phyloP scores from a whole-genome alignment of 257 asterid species.

The Oldenlandia corymbosa region DNA sequence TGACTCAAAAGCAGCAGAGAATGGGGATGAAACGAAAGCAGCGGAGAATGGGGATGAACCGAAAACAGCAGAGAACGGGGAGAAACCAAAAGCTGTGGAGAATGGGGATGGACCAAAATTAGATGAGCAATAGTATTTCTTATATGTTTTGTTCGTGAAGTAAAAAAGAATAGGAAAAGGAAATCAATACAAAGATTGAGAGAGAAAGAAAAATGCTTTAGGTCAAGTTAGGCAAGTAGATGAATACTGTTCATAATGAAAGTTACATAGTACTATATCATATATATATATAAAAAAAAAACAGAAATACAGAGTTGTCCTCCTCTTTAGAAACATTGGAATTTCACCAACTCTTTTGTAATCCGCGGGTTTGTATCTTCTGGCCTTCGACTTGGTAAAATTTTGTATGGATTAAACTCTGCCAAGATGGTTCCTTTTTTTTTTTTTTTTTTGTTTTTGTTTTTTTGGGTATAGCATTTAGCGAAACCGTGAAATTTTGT shows the following conservation, averaged over 20 bases:
- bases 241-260: slow-evolving; percentile 13
- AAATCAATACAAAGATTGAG: background rate
- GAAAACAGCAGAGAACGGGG: no score
- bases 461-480: no score
- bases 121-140: slow-evolving; percentile 5
- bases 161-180: background rate
- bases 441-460: no score
- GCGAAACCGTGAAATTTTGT: no score
- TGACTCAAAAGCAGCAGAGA: no score
- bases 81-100: slow-evolving; percentile 38
- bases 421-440: no score
- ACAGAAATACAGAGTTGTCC: background rate
- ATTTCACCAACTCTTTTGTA: no score
- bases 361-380: no score
- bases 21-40: background rate
- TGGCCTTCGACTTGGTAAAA: no score
- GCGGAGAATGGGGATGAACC: background rate
- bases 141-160: background rate
- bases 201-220: background rate
- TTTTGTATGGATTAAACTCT: no score
- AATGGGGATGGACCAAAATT: background rate
- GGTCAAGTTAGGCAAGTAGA: slow-evolving; percentile 2
- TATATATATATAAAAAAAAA: background rate
- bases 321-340: no score
- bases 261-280: background rate